Base-by-base conservation (phyloP, 345 rosid species). In the Draba incana region DNA sequence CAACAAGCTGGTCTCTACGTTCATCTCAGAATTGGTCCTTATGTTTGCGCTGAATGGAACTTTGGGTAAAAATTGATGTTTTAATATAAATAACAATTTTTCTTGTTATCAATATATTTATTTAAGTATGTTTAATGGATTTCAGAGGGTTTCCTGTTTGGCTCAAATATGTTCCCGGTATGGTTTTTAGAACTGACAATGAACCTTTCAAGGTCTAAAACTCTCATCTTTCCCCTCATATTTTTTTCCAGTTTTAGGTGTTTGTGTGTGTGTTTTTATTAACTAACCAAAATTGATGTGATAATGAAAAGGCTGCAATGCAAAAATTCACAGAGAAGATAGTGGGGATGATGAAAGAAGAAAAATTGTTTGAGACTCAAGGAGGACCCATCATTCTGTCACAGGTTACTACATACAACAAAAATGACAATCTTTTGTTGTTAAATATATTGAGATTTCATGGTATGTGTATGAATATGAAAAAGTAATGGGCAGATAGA, bases 1-100 rank as follows among this genome's bases (percentile, higher is more conserved):
- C 66, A 83, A 70, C 82, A 91, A 77, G 92, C 96, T 53, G 99
- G 99, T 14, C 92, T 94, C n/a, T 87, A 83, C 76, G 85, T 82
- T 78, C 82, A 94, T 82, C 90, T 94, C 57, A 84, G 99, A 81
- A 81, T 94, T 80, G 99, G 99, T 66, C 99, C 99, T 66, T 94
- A 94, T 75, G 87, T 88, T 46, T 91, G 97, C 57, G 97, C 93
- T 28, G 96, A 91, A 70, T 91, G 97, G 97, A 91, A 88, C 75
- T 91, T 80, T 61, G 97, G 97, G 97, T 91, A 81, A 77, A 57
- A 16, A 55, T 51, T 37, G 20, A 9, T 33, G 8, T 8, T 27
- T 30, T 12, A 37, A 9, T 8, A 51, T 9, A 16, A n/a, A 20
- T 57, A 23, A n/a, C 10, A 11, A 13, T 15, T 45, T 11, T 49